Conservation (phyloP, 257 asterid species). For the Scutellaria minor region DNA sequence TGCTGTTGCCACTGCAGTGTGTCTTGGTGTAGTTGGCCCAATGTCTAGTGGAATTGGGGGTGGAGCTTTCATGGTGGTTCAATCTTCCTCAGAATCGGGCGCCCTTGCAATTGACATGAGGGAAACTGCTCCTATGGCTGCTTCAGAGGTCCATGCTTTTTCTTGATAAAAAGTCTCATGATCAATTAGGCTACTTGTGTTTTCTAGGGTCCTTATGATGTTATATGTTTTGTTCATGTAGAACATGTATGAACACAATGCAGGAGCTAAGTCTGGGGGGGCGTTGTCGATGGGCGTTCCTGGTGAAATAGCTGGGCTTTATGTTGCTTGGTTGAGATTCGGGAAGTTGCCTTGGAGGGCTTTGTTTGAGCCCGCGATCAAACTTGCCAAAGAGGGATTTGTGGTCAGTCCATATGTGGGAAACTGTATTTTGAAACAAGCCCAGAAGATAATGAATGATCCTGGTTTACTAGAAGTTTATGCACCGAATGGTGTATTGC, state of each 20-base stretch:
- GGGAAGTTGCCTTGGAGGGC: conserved; percentile 84
- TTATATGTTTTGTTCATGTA: conserved; percentile 40
- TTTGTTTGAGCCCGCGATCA: conserved; percentile 70
- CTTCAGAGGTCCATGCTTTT: conserved; percentile 60
- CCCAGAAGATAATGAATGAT: conserved; percentile 50
- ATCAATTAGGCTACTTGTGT: conserved; percentile 8
- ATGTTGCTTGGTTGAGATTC: conserved; percentile 68
- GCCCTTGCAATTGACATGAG: conserved; percentile 80
- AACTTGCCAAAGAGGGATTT: conserved; percentile 87
- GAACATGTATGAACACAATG: conserved; percentile 77
- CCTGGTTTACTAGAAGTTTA: conserved; percentile 66
- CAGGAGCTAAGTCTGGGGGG: conserved; percentile 54
- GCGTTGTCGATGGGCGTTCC: conserved; percentile 88
- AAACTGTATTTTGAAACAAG: conserved; percentile 34
- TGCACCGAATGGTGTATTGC: conserved; percentile 73
- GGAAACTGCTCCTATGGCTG: conserved; percentile 88
- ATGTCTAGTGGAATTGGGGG: conserved; percentile 89
- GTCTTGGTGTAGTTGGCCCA: conserved; percentile 83
- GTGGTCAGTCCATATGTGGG: conserved; percentile 64
- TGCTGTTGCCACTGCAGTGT: conserved; percentile 75
- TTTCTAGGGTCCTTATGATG: not conserved
- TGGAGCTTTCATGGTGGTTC: conserved; percentile 84
- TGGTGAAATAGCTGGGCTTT: conserved; percentile 92
- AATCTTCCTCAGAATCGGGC: conserved; percentile 49
- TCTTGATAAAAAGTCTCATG: not conserved